Evolutionary conservation across 2,329 filamentous ascomycete species (phyloP), one percentile per base, ranked within the genome.

Genomic region (Acephala macrosclerotiorum): DNA sequence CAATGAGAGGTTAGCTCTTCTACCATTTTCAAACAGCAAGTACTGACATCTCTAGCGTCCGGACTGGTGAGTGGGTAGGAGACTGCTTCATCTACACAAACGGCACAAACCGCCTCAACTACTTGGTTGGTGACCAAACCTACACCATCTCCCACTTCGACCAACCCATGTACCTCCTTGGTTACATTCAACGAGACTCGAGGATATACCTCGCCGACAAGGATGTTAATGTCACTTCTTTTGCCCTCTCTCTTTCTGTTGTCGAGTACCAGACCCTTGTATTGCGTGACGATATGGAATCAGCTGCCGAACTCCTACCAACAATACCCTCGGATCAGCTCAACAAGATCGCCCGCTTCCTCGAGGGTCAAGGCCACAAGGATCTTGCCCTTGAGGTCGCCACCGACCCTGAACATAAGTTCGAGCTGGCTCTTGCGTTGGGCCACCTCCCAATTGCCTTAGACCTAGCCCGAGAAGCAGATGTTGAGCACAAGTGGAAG

Each of bases 1-100:
- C 76, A 95, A 91, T 76, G 96, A 98, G 81, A 92, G 87, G 89
- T 91, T 80, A 75, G 83, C 73, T 18, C 33, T 45, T 18, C n/a
- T 56, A 20, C 9, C 16, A 8, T 1, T 26, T 11, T 1, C 4
- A n/a, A 8, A 38, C 26, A 29, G 58, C 12, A 3, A 35, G 36
- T 61, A 51, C 75, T 78, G 74, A 73, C 64, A 66, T 38, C 55
- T 38, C 62, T 68, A 93, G 90, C 70, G 94, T 98, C 60, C 91
- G 93, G 70, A 97, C 95, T 22, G 96, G 95, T 73, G 92, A 97
- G 82, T 99, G 96, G 96, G 92, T 99, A 64, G 96, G 96, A 68
- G 96, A 99, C 82, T 97, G 95, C 83, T 97, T 99, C 85, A 94
- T 98, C 78, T 99, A 98, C 85, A 97, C 96, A 63, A 98, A 97